Conservation (phyloP, 2,329 filamentous ascomycete species). For the Stachybotrys chartarum region DNA sequence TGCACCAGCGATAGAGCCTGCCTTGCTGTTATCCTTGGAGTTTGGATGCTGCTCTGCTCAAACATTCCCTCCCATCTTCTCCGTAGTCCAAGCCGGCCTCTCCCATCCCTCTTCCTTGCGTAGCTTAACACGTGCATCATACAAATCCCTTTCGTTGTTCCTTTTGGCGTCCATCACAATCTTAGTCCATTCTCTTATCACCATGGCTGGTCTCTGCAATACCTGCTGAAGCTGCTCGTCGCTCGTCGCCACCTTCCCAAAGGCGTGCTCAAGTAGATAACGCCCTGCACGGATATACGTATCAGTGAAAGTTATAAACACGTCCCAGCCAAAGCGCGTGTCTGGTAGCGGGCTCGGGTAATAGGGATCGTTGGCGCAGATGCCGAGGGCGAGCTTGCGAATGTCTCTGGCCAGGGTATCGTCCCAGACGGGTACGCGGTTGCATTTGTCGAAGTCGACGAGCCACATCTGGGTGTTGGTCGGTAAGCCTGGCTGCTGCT, state of each 20-base stretch:
- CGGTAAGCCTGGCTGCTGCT: conserved; percentile 2
- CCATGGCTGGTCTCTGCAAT: conserved; percentile 4
- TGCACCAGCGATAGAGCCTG: too few species aligned
- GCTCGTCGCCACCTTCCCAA: conserved; percentile 5
- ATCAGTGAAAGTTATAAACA: conserved; percentile 4
- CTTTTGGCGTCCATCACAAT: conserved; percentile 5
- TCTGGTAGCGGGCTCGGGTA: conserved; percentile 4
- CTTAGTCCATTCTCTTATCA: conserved; percentile 3
- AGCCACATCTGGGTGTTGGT: conserved; percentile 5
- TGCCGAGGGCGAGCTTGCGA: conserved; percentile 4
- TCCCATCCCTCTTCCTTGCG: conserved; percentile 5
- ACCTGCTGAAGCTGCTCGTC: conserved; percentile 4
- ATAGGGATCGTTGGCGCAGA: conserved; percentile 3
- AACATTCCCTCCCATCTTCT: neutral
- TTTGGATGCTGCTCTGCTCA: too few species aligned
- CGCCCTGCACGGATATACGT: conserved; percentile 4
- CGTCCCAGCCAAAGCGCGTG: conserved; percentile 6
- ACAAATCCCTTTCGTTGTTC: conserved; percentile 5
- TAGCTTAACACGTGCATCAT: conserved; percentile 1
- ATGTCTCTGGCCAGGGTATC: conserved; percentile 2
- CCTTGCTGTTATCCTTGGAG: too few species aligned
- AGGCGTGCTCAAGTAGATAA: conserved; percentile 2
- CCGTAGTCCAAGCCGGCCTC: conserved; percentile 1
- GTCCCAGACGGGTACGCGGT: conserved; percentile 5
- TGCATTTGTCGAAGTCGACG: conserved; percentile 7